These are phyloP conservation scores for Eucalyptus polyanthemos DNA, from an alignment of 345 rosid species.

Conservation along the genomic window DNA sequence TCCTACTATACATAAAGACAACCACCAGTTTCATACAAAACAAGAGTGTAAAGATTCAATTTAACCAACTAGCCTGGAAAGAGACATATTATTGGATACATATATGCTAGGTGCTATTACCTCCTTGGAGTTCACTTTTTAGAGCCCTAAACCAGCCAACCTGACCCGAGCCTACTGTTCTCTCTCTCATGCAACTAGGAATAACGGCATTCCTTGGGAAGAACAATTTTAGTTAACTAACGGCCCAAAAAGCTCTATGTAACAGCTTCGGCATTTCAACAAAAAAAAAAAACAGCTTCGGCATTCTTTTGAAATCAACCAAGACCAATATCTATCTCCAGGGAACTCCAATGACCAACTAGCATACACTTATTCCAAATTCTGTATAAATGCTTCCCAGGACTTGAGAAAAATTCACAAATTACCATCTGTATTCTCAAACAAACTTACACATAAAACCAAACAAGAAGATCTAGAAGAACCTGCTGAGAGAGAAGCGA, in stretches of 20 bases:
- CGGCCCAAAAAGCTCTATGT: background rate
- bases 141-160: background rate
- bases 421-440: background rate
- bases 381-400: background rate
- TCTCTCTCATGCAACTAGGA: background rate
- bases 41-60: background rate
- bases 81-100: background rate
- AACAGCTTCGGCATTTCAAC: background rate
- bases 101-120: background rate
- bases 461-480: background rate
- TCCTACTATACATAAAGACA: background rate
- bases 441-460: background rate
- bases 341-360: background rate
- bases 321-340: background rate
- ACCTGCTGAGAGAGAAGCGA: background rate
- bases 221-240: background rate
- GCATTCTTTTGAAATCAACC: background rate
- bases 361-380: background rate
- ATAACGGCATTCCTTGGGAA: background rate
- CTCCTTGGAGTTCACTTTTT: background rate
- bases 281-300: too few species aligned
- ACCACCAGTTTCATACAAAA: background rate
- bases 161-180: background rate
- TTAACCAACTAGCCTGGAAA: background rate
- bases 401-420: background rate